phyloP scores from a whole-genome alignment of 75 land plant species.

The Cupressus sempervirens region DNA sequence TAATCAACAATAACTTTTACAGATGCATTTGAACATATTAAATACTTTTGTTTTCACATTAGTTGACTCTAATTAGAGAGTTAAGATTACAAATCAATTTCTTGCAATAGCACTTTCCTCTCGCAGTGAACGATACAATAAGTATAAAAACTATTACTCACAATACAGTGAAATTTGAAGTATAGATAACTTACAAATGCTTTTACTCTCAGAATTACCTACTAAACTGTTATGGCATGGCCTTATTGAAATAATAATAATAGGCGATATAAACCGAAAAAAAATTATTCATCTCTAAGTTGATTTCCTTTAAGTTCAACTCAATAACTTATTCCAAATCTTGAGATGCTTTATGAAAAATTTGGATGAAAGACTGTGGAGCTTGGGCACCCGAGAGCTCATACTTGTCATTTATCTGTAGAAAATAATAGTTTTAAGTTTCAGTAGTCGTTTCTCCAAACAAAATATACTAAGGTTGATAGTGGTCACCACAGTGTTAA shows the following conservation, averaged over 20 bases:
- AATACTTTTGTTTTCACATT: too few relatives aligned
- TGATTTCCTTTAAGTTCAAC: neutral
- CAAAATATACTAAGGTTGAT: neutral
- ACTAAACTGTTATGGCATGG: neutral
- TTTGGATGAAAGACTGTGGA: conserved; percentile 24
- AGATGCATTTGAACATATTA: too few relatives aligned
- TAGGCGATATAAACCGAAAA: neutral
- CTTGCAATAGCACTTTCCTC: neutral
- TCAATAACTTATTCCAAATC: neutral
- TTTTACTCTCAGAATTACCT: neutral
- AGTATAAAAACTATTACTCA: neutral
- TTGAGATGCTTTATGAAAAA: conserved; percentile 18
- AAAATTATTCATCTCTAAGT: neutral
- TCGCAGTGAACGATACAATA: neutral
- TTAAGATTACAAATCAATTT: neutral
- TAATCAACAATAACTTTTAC: too few relatives aligned
- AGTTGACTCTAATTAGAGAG: neutral
- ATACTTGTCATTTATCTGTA: conserved; percentile 32
- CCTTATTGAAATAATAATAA: neutral
- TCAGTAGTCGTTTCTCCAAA: neutral
- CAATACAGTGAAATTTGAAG: neutral
- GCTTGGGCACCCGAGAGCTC: conserved; percentile 37
- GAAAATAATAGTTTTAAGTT: neutral
- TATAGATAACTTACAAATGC: neutral
- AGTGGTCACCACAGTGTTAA: neutral